A percentile compares a stretch with the other conserved stretches of the same genome.
Conservation (phyloP, 2,329 filamentous ascomycete species). For the Colletotrichum karsti region DNA sequence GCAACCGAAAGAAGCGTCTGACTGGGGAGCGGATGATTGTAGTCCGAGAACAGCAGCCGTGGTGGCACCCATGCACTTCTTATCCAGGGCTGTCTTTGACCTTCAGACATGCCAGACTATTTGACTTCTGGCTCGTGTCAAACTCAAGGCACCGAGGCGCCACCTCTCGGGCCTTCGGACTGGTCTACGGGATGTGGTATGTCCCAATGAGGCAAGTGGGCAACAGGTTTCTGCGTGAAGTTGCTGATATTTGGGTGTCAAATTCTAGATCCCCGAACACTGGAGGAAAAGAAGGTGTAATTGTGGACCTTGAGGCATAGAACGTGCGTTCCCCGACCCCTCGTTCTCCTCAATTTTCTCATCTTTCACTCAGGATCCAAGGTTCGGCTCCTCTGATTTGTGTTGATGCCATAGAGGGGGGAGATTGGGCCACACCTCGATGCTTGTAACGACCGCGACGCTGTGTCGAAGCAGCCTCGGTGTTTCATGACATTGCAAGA, state of each 20-base stretch:
- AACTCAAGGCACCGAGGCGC: slow-evolving; percentile 12
- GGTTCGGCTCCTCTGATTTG: not conserved
- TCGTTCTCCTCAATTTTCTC: not conserved
- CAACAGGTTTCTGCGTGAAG: not conserved
- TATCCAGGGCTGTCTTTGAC: slow-evolving; percentile 4
- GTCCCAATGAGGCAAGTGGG: not conserved
- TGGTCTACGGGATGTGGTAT: not conserved
- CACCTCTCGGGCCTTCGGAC: slow-evolving; percentile 12
- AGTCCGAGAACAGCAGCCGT: accelerated
- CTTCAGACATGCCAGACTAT: not conserved
- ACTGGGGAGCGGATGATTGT: not conserved
- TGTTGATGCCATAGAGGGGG: not conserved
- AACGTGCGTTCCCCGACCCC: slow-evolving; percentile 9
- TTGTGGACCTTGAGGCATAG: not conserved
- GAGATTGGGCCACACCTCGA: not conserved
- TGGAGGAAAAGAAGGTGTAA: not conserved
- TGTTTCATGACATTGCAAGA: slow-evolving; percentile 9
- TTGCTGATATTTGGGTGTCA: not conserved
- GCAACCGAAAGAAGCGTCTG: not conserved
- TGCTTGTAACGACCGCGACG: slow-evolving; percentile 5
- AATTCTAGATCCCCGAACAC: not conserved
- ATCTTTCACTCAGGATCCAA: not conserved
- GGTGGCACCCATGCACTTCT: slow-evolving; percentile 26
- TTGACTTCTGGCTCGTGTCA: slow-evolving; percentile 23
- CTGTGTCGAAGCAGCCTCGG: slow-evolving; percentile 2